A percentile compares a stretch with the other conserved stretches of the same genome.
Conservation (phyloP, 495 filamentous ascomycete species). For the Aspergillus campestris region DNA sequence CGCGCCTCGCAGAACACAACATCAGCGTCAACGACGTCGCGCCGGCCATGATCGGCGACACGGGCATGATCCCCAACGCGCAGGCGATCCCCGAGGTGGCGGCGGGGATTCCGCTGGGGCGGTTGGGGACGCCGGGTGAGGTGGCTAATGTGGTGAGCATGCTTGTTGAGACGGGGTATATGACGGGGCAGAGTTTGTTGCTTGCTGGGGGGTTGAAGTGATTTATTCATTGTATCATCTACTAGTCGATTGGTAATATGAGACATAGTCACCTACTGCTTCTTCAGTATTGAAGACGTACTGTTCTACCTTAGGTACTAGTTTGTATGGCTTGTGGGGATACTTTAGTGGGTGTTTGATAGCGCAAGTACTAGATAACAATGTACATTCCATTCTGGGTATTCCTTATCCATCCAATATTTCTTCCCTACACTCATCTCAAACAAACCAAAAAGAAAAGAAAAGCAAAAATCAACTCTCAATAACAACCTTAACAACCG, state of each 20-base stretch:
- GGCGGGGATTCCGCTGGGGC: conserved; percentile 49
- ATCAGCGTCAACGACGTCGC: conserved; percentile 72
- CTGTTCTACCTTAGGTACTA: conserved; percentile 38
- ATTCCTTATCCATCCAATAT: background rate
- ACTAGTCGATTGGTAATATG: no score
- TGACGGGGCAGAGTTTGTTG: conserved; percentile 56
- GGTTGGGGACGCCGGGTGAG: conserved; percentile 59
- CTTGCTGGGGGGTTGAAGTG: conserved; percentile 49
- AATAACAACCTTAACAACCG: conserved; percentile 84
- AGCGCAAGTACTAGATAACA: no score
- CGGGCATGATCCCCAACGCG: conserved; percentile 54
- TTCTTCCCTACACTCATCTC: background rate
- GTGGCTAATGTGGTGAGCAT: conserved; percentile 59
- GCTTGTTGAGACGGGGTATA: conserved; percentile 60
- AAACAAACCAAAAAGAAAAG: background rate
- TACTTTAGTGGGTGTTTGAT: no score
- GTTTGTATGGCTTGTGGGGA: no score
- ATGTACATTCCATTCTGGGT: no score
- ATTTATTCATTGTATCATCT: conserved; percentile 1
- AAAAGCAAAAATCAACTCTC: conserved; percentile 24
- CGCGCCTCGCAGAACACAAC: conserved; percentile 50
- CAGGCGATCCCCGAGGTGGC: conserved; percentile 46
- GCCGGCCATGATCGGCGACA: conserved; percentile 66
- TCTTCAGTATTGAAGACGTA: conserved; percentile 14
- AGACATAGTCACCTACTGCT: no score